Conservation (phyloP, 441 rosid genomes). For the Geranium incanum region DNA sequence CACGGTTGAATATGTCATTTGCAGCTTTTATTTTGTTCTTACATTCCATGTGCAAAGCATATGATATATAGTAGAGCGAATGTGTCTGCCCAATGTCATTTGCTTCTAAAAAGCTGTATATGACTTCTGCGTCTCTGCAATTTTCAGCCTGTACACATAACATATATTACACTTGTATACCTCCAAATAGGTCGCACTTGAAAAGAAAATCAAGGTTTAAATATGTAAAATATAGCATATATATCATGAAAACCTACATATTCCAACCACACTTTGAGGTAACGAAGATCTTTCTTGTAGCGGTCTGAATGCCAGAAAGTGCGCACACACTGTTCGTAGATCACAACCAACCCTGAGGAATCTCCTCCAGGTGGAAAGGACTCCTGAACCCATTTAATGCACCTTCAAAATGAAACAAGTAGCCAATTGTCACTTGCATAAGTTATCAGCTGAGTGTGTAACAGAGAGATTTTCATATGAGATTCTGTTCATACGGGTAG, state of each 20-base stretch:
- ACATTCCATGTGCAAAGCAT: slow-evolving; percentile 69
- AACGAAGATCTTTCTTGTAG: slow-evolving; percentile 81
- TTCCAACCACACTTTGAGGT: slow-evolving; percentile 93
- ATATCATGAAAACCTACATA: slow-evolving; percentile 42
- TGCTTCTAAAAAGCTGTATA: slow-evolving; percentile 66
- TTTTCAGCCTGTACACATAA: slow-evolving; percentile 49
- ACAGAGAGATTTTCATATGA: too few species aligned
- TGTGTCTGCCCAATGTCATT: slow-evolving; percentile 77
- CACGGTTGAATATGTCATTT: slow-evolving; percentile 62
- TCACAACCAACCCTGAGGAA: slow-evolving; percentile 61
- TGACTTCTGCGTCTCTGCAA: slow-evolving; percentile 67
- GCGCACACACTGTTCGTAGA: slow-evolving; percentile 88
- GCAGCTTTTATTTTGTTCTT: slow-evolving; percentile 64
- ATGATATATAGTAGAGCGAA: slow-evolving; percentile 47
- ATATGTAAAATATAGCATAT: background rate
- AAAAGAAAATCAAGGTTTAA: background rate
- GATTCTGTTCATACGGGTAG: too few species aligned
- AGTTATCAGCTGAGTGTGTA: background rate
- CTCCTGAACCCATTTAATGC: slow-evolving; percentile 91
- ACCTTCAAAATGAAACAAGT: slow-evolving; percentile 31
- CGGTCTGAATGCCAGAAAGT: slow-evolving; percentile 67
- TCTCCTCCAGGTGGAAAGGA: slow-evolving; percentile 80
- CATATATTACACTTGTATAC: too few species aligned
- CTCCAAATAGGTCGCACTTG: too few species aligned
- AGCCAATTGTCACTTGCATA: background rate